Conservation (phyloP, 164 flowering plant genomes). For the Pachysandra terminalis region DNA sequence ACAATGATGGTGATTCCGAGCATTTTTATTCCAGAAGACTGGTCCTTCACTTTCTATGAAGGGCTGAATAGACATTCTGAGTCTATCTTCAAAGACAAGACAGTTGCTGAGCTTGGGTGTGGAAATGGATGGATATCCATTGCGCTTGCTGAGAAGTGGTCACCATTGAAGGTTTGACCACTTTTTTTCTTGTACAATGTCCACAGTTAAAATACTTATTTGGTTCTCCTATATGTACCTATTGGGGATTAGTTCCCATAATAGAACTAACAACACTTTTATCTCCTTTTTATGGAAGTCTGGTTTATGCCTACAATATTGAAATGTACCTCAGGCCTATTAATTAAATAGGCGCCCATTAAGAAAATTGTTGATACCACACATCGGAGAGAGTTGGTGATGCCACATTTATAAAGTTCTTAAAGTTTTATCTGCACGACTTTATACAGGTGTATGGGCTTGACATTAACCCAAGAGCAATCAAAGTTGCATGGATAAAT, state of each 20-base stretch:
- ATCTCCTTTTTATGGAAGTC: too few relatives aligned
- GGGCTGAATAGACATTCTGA: constrained; percentile 86
- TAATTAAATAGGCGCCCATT: background rate
- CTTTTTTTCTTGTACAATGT: background rate
- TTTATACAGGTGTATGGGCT: constrained; percentile 85
- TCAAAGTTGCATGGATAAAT: constrained; percentile 90
- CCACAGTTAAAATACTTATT: background rate
- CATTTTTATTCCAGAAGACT: constrained; percentile 93
- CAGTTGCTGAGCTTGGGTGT: constrained; percentile 94
- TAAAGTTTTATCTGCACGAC: too few relatives aligned
- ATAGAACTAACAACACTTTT: background rate
- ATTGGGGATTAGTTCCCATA: background rate
- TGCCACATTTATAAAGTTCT: too few relatives aligned
- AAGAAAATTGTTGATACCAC: background rate
- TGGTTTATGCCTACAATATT: background rate
- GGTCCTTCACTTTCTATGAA: constrained; percentile 97
- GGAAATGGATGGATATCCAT: constrained; percentile 99
- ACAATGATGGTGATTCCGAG: constrained; percentile 95
- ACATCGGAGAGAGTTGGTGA: too few relatives aligned
- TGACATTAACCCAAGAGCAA: constrained; percentile 97
- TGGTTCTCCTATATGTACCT: background rate
- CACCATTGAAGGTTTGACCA: constrained; percentile 67
- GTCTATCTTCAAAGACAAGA: constrained; percentile 85
- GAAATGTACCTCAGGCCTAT: background rate
- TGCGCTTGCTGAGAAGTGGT: constrained; percentile 94